Base-by-base conservation (phyloP, 441 rosid species). In the Geranium incanum region DNA sequence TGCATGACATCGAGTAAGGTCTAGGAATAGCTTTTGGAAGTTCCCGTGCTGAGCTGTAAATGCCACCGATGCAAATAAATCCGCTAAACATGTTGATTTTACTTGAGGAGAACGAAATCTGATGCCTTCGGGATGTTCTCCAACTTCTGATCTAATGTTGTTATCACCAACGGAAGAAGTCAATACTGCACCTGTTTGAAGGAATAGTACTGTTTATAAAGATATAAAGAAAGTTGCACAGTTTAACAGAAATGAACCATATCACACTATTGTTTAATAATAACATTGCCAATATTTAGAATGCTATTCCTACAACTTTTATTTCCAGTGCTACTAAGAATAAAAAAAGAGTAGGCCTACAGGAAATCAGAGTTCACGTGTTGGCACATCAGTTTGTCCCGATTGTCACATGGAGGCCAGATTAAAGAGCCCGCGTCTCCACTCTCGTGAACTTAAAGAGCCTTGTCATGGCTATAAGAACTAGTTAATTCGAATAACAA, bases 11-110 rank as follows among this genome's bases (percentile, higher is more conserved):
- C 94, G 84, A 45, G 93, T 92, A 78, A 92, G 97, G 82, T 94
- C 97, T 15, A 83, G 79, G 82, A 88, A 85, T 18, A 74, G 77
- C 78, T 83, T 87, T 71, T 88, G 98, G 79, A 92, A 92, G 79
- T 79, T 89, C 70, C 99, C 99, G 48, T 84, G 86, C 76, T 89
- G 98, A 72, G 96, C 98, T 21, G 91, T 86, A 50, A 93, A 74
- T 67, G 93, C 78, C 52, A 89, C 73, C 11, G 96, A 84, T 60
- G 88, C 92, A 79, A 92, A 92, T 50, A 77, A 68, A 85, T 91
- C 95, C 15, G 87, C 95, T 75, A 83, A 66, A 43, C 87, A 59
- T 36, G 89, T 71, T 9, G 92, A 89, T 72, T 90, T 91, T 72
- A 84, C 21, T 5, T 80, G 76, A 71, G 92, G 81, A 63, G 87